These are phyloP conservation scores for Brasenia schreberi DNA, from an alignment of 164 flowering plant species.

Conservation along the genomic window DNA sequence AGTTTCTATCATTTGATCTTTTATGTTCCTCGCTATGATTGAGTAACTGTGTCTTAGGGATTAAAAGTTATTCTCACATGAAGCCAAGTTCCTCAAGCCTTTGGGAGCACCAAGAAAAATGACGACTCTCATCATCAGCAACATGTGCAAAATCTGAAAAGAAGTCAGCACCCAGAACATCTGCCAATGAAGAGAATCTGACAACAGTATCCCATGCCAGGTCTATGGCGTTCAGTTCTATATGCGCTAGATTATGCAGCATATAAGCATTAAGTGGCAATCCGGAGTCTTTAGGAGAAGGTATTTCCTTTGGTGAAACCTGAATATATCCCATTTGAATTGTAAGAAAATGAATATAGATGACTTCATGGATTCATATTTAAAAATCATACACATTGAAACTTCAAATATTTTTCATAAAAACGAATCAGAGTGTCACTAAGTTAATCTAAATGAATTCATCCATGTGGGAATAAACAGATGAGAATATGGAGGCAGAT, in stretches of 20 bases:
- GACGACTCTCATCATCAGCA: constrained; percentile 98
- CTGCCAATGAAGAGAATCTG: constrained; percentile 60
- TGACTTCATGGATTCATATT: too few species aligned
- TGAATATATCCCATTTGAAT: constrained; percentile 8
- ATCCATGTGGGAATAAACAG: too few species aligned
- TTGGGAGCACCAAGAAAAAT: constrained; percentile 92
- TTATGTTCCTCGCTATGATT: too few species aligned
- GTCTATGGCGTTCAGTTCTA: constrained; percentile 95
- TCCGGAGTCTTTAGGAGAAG: constrained; percentile 72
- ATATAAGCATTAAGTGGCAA: constrained; percentile 86
- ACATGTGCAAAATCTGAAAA: constrained; percentile 93
- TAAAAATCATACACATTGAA: too few species aligned
- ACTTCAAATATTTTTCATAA: too few species aligned
- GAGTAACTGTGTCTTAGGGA: not conserved
- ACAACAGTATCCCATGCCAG: constrained; percentile 99
- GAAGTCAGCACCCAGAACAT: constrained; percentile 67
- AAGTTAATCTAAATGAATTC: too few species aligned
- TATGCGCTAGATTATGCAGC: constrained; percentile 98
- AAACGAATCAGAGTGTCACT: too few species aligned
- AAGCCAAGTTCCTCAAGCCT: constrained; percentile 85
- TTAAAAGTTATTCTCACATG: constrained; percentile 31
- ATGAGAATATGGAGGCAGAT: too few species aligned
- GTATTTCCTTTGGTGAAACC: constrained; percentile 89
- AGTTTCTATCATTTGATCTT: too few species aligned
- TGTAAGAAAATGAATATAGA: too few species aligned